Percentiles rank a stretch among this genome's conserved stretches.
These are phyloP conservation scores for Fusarium camptoceras DNA, from an alignment of 2,329 filamentous ascomycete species.

Conservation along the genomic window DNA sequence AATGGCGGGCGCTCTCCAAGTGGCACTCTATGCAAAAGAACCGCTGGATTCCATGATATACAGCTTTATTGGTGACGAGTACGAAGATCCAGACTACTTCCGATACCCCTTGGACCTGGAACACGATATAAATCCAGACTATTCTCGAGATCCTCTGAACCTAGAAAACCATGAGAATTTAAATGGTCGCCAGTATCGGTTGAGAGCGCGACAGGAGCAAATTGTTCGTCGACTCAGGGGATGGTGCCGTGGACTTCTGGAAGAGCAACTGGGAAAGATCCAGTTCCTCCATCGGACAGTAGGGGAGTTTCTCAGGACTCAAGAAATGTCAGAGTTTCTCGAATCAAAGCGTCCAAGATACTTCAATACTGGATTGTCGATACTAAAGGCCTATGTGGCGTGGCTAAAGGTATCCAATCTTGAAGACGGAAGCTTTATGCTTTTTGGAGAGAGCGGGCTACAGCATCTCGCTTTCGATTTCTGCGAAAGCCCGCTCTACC, in stretches of 20 bases:
- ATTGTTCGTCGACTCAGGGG: background rate
- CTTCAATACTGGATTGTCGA: background rate
- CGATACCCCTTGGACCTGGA: no score
- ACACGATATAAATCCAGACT: background rate
- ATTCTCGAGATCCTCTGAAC: background rate
- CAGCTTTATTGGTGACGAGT: background rate
- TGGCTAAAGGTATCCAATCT: no score
- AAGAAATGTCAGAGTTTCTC: background rate
- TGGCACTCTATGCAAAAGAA: background rate
- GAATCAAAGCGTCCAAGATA: background rate
- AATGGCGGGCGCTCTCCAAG: background rate
- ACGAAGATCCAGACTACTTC: background rate
- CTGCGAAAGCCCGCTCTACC: no score
- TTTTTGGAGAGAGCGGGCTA: no score
- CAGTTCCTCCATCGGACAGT: background rate
- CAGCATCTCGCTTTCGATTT: no score
- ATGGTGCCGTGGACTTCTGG: background rate
- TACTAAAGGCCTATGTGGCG: background rate
- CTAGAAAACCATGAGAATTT: no score
- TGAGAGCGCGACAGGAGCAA: background rate
- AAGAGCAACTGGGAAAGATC: background rate
- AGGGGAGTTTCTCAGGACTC: background rate
- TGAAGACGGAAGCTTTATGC: no score
- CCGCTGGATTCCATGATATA: background rate
- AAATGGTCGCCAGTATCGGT: no score